Conservation (phyloP, 2,329 filamentous ascomycete species). For the Aspergillus luchuensis region DNA sequence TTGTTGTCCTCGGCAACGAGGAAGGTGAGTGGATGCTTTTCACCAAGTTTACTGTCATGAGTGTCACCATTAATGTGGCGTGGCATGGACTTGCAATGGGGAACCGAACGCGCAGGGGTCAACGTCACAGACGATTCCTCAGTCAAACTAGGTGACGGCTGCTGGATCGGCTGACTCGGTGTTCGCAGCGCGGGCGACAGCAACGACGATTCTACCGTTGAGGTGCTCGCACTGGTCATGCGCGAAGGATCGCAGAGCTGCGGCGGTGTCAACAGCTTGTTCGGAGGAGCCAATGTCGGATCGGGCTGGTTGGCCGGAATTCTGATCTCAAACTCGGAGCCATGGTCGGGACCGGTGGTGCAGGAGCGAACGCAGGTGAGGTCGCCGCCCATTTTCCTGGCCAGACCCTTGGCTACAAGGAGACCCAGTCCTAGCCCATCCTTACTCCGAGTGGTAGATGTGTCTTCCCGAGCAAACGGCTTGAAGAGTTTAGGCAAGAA, state of each 20-base stretch:
- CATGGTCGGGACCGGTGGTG: slow-evolving; percentile 61
- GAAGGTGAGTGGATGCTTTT: slow-evolving; percentile 65
- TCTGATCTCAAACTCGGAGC: slow-evolving; percentile 69
- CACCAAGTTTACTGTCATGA: slow-evolving; percentile 61
- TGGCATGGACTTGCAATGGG: slow-evolving; percentile 30
- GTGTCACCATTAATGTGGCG: slow-evolving; percentile 29
- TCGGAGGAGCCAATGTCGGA: slow-evolving; percentile 51
- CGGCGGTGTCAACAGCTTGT: slow-evolving; percentile 42
- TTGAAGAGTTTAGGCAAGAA: slow-evolving; percentile 70
- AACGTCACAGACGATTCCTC: slow-evolving; percentile 32
- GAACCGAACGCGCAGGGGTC: slow-evolving; percentile 23
- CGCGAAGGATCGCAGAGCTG: slow-evolving; percentile 24
- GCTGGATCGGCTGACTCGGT: slow-evolving; percentile 31
- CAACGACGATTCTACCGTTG: slow-evolving; percentile 23
- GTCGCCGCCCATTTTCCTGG: slow-evolving; percentile 69
- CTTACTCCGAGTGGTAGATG: slow-evolving; percentile 66
- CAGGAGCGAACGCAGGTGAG: slow-evolving; percentile 65
- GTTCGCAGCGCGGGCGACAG: slow-evolving; percentile 28
- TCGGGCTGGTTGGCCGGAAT: slow-evolving; percentile 58
- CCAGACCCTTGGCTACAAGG: slow-evolving; percentile 71
- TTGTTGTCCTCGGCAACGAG: slow-evolving; percentile 73
- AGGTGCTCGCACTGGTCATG: slow-evolving; percentile 26
- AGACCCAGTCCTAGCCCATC: slow-evolving; percentile 70
- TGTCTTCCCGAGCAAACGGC: slow-evolving; percentile 69
- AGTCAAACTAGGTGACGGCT: slow-evolving; percentile 31